Evolutionary conservation across 164 flowering plant genomes (phyloP).

Genomic region (Berberis vulgaris): DNA sequence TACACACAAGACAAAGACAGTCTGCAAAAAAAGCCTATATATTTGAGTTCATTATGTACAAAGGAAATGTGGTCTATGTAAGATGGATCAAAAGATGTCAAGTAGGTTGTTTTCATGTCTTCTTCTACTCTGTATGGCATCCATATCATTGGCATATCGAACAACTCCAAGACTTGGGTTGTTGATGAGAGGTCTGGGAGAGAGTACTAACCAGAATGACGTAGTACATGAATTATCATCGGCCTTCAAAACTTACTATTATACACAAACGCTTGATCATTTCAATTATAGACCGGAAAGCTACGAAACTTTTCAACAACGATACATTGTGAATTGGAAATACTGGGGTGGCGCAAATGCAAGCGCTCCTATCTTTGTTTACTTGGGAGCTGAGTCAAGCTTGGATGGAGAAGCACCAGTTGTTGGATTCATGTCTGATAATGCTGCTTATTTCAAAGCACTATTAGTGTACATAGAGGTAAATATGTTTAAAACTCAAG

Average conservation of each 20-base stretch:
- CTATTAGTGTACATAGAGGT: conserved; percentile 19
- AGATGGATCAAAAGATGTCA: background rate
- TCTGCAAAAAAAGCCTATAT: too few relatives aligned
- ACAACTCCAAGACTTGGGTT: background rate
- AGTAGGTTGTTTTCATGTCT: background rate
- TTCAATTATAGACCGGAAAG: conserved; percentile 26
- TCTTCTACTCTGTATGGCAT: background rate
- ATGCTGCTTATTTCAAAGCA: conserved; percentile 15
- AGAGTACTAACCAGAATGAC: background rate
- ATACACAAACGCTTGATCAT: conserved; percentile 27
- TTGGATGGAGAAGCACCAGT: background rate
- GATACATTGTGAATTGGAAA: conserved; percentile 15
- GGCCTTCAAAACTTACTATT: background rate
- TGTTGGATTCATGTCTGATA: conserved; percentile 5
- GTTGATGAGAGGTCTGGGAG: background rate
- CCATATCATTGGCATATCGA: background rate
- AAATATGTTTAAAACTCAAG: background rate
- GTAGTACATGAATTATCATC: background rate
- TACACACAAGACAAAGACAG: too few relatives aligned
- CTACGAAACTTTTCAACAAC: conserved; percentile 20
- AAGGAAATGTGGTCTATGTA: too few relatives aligned
- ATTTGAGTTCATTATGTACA: too few relatives aligned
- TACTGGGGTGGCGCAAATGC: conserved; percentile 29
- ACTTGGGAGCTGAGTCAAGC: conserved; percentile 15
- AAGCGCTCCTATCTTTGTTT: conserved; percentile 26